phyloP scores from a whole-genome alignment of 169 alveolate genomes.

The Plasmodium adleri region DNA sequence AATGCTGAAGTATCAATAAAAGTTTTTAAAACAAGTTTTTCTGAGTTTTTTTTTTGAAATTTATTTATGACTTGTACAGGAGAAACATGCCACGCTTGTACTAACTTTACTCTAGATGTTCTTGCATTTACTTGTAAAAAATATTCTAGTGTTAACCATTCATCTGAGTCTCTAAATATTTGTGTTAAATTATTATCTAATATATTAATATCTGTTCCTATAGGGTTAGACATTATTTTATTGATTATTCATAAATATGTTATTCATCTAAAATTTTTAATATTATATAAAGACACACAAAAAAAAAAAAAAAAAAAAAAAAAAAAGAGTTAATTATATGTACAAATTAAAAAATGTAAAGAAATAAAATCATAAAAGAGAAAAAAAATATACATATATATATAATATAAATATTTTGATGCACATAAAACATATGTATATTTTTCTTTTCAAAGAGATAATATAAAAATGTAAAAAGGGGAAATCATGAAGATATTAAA shows the following conservation, averaged over 20 bases:
- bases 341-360: too few relatives aligned
- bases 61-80: slow-evolving; percentile 77
- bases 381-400: too few relatives aligned
- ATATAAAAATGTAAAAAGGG: too few relatives aligned
- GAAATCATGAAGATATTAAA: too few relatives aligned
- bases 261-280: background rate
- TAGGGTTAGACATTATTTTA: slow-evolving; percentile 20
- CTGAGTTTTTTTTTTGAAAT: slow-evolving; percentile 74
- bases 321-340: background rate
- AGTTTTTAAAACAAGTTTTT: slow-evolving; percentile 84
- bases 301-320: slow-evolving; percentile 1
- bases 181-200: slow-evolving; percentile 68
- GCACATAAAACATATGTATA: too few relatives aligned
- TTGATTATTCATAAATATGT: background rate
- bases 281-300: background rate
- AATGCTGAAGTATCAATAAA: slow-evolving; percentile 88
- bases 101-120: slow-evolving; percentile 84
- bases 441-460: too few relatives aligned
- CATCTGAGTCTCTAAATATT: slow-evolving; percentile 83
- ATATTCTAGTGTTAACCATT: slow-evolving; percentile 84
- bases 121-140: slow-evolving; percentile 82
- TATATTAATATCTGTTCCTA: slow-evolving; percentile 43
- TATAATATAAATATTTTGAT: too few relatives aligned
- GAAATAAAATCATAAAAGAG: too few relatives aligned
- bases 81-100: slow-evolving; percentile 86